A percentile compares a stretch with the other conserved stretches of the same genome.
phyloP scores from a whole-genome alignment of 2,329 filamentous ascomycete genomes.

The Botryotinia narcissicola region DNA sequence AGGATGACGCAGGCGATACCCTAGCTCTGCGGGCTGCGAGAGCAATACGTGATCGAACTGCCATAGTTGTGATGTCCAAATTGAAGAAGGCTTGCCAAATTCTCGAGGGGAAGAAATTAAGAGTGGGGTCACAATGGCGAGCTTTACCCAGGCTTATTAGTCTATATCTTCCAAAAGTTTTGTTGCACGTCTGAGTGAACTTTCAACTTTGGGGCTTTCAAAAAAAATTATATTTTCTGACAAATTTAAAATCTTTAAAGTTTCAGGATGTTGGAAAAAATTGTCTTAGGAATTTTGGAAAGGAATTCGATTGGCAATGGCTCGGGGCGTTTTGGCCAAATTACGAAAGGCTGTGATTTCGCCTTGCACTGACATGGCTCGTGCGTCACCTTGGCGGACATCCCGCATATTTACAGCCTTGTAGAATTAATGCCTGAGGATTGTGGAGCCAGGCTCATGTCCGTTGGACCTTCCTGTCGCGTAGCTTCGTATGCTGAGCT shows the following conservation, averaged over 20 bases:
- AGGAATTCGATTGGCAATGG: too few species aligned
- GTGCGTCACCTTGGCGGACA: neutral
- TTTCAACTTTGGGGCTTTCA: neutral
- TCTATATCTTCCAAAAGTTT: neutral
- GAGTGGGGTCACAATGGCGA: conserved; percentile 14
- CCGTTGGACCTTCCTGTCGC: conserved; percentile 21
- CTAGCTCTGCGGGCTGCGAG: conserved; percentile 34
- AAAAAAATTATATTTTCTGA: neutral
- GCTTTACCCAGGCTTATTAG: conserved; percentile 10
- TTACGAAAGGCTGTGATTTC: neutral
- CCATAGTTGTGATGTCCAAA: conserved; percentile 30
- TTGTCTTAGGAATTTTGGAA: neutral
- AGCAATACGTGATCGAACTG: conserved; percentile 31
- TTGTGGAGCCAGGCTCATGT: neutral
- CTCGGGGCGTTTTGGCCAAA: neutral
- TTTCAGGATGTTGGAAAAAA: neutral
- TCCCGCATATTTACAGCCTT: conserved; percentile 15
- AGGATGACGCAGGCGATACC: conserved; percentile 22
- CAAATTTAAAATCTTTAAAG: neutral
- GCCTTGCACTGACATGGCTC: neutral
- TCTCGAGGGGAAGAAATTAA: conserved; percentile 13
- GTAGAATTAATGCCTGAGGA: conserved; percentile 15
- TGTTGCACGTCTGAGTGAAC: conserved; percentile 9
- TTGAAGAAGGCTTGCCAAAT: neutral
- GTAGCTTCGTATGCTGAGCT: conserved; percentile 35